Evolutionary conservation across 768 basidiomycete genomes (phyloP).

Genomic region (Mycena floridula): DNA sequence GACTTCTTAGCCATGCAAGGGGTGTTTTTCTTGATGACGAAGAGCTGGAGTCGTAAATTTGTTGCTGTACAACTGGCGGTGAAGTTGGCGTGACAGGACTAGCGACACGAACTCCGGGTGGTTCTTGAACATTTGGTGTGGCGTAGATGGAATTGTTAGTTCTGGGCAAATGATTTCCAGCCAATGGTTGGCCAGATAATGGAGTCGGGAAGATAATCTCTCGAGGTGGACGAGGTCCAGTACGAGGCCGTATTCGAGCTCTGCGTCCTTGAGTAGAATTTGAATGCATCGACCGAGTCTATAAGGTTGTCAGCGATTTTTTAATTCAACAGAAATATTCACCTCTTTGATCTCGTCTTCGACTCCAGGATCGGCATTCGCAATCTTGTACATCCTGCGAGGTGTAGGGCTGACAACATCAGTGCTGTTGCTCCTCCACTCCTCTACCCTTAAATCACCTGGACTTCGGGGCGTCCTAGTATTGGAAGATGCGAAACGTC

Average conservation of each 20-base stretch:
- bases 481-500: not conserved
- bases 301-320: too few species aligned
- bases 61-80: not conserved
- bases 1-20: not conserved
- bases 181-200: slow-evolving; percentile 8
- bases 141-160: too few species aligned
- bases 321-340: too few species aligned
- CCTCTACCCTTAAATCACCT: not conserved
- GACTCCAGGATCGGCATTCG: not conserved
- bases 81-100: not conserved
- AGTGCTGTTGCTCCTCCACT: not conserved
- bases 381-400: not conserved
- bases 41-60: too few species aligned
- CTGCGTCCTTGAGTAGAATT: too few species aligned
- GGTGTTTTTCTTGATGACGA: slow-evolving; percentile 2
- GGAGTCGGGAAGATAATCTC: slow-evolving; percentile 23
- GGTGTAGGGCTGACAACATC: not conserved
- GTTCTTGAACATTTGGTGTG: too few species aligned
- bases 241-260: slow-evolving; percentile 6
- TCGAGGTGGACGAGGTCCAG: slow-evolving; percentile 21
- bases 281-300: too few species aligned
- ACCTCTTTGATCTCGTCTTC: too few species aligned
- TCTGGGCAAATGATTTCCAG: too few species aligned
- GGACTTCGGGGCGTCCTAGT: not conserved
- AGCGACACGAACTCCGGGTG: too few species aligned